Evolutionary conservation across 371 early-diverging fungal genomes (phyloP), one percentile per base, ranked within the genome.

Genomic region (Dentiscutata heterogama): DNA sequence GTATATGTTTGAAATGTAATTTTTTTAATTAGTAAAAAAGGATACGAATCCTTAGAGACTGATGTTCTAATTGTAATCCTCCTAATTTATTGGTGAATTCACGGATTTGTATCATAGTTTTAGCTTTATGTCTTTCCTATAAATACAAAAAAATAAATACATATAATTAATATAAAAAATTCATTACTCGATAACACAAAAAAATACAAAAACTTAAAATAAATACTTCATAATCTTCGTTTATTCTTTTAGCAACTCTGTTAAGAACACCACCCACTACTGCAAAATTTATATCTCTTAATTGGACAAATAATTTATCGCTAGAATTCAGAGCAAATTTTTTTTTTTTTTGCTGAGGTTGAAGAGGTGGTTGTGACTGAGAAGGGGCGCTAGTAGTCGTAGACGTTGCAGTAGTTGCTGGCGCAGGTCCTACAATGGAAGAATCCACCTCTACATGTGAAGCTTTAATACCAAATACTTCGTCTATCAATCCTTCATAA

Each of bases 401-500:
- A 39, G 73, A 56, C 16, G 85, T 63, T 13, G 84, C 71, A 35
- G 89, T 46, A 39, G 81, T 74, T 46, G 83, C 83, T 35, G 88
- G 85, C 42, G 85, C 79, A 46, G 90, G 88, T 31, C 86, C 87
- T 25, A 88, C 86, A 11, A 89, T 80, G 1, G 84, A 53, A 51
- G 90, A 87, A 84, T 92, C 92, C 31, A 93, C 85, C 74, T 92
- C 91, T n/a, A 93, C 91, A 80, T 91, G 87, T 88, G 92, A 89
- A 77, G 92, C 88, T 70, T 87, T 87, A 71, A 96, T 93, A 2
- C 92, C 92, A 79, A 92, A 93, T 7, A 90, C 90, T 83, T 95
- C 95, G 84, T 97, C 97, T 78, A 99, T 91, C 29, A 98, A 88
- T 2, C 97, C 97, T 86, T 97, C 96, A 86, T 98, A 99, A 0